A percentile compares a stretch with the other conserved stretches of the same genome.
These are phyloP conservation scores for Colletotrichum truncatum DNA, from an alignment of 2,329 filamentous ascomycete genomes.

Conservation along the genomic window DNA sequence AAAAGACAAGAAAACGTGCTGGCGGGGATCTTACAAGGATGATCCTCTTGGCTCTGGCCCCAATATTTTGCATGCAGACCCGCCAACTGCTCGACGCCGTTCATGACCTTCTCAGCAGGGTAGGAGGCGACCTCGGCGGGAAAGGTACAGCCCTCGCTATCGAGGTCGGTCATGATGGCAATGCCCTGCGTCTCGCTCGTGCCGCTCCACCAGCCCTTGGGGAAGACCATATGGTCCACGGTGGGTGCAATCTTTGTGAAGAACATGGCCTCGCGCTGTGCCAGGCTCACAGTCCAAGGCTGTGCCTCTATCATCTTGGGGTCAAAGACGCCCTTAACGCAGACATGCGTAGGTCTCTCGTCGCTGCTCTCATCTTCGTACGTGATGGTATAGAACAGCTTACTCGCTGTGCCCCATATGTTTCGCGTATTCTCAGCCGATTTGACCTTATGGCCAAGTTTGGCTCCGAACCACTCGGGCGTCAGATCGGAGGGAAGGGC, in stretches of 20 bases:
- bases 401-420: conserved; percentile 38
- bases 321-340: conserved; percentile 50
- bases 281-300: conserved; percentile 41
- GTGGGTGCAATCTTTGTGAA: conserved; percentile 44
- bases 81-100: conserved; percentile 49
- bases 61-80: conserved; percentile 50
- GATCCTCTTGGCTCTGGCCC: conserved; percentile 39
- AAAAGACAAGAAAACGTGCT: no score
- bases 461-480: conserved; percentile 33
- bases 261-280: conserved; percentile 47
- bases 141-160: conserved; percentile 42
- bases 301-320: conserved; percentile 42
- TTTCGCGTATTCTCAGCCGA: conserved; percentile 35
- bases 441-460: conserved; percentile 29
- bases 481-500: conserved; percentile 34
- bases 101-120: conserved; percentile 41
- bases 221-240: conserved; percentile 35
- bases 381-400: conserved; percentile 38
- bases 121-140: conserved; percentile 41
- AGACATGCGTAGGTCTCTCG: conserved; percentile 37
- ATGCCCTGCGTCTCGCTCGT: conserved; percentile 46
- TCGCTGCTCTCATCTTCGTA: conserved; percentile 36
- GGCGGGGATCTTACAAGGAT: conserved; percentile 33
- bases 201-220: conserved; percentile 48
- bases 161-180: conserved; percentile 47